Evolutionary conservation across 768 basidiomycete genomes (phyloP), one percentile per base, ranked within the genome.

Genomic region (Psilocybe sp.): DNA sequence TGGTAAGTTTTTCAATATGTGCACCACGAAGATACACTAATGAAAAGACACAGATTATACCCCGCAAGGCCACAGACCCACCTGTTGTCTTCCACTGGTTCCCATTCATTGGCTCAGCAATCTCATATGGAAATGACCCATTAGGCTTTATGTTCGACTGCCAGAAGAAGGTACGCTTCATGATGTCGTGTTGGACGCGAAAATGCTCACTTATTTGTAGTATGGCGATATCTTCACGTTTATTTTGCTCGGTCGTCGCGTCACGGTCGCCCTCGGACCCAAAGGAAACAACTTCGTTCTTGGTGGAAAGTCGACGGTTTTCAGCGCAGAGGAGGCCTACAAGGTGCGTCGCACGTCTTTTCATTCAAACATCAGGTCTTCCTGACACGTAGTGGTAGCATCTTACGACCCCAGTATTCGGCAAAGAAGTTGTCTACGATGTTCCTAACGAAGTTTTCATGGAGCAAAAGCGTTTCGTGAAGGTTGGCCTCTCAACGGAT

Each of bases 401-500:
- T 63, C 71, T 95, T 40, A 96, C 94, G 0, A 95, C 89, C 0
- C 96, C 96, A 4, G 85, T 98, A 11, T 99, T 99, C 61, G 97
- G 97, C 40, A 93, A 92, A 63, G 95, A 92, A 41, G 97, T 99
- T 40, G 95, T 98, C 10, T 99, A 98, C 65, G 97, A 98, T 60
- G 85, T 91, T 44, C 96, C 97, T 31, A 98, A 98, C 67, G 90
- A 95, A 41, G 72, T 89, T 40, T 85, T 99, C 69, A 98, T 99
- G 95, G 94, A 99, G 61, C 97, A 99, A 68, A 99, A 99, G 78
- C 89, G 88, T 65, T 98, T 98, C 63, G 87, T 98, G 69, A 99
- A 99, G 73, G 85, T 93, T 53, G 95, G 97, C 18, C 82, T 99
- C 16, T 90, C 93, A 10, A 84, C 82, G 11, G 95, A 98, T 20